Evolutionary conservation across 768 basidiomycete genomes (phyloP).

Genomic region (Coprinopsis cinerea): DNA sequence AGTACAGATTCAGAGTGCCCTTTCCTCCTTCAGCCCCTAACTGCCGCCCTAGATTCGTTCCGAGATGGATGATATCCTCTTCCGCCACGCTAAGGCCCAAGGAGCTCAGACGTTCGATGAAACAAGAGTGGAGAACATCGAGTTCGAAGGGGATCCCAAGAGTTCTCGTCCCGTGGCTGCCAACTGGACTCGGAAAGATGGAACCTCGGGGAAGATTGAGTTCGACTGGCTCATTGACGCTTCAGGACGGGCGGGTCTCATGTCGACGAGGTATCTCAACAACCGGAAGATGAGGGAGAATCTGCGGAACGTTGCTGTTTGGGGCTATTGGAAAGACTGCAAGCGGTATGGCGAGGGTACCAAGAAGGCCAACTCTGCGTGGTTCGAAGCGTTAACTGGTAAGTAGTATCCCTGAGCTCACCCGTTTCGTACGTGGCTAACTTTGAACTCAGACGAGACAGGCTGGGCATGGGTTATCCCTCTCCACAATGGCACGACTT

Average conservation of each 20-base stretch:
- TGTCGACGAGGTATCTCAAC: conserved; percentile 53
- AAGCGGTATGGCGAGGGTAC: conserved; percentile 38
- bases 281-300: conserved; percentile 48
- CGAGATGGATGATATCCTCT: conserved; percentile 53
- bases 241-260: conserved; percentile 51
- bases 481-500: conserved; percentile 42
- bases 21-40: not conserved
- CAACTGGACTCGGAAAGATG: conserved; percentile 30
- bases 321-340: conserved; percentile 58
- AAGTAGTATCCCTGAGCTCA: conserved; percentile 8
- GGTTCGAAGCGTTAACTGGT: conserved; percentile 54
- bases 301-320: conserved; percentile 54
- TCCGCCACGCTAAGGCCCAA: conserved; percentile 43
- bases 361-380: conserved; percentile 37
- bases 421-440: not conserved
- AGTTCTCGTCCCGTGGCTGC: conserved; percentile 31
- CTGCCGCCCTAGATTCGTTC: conserved; percentile 39
- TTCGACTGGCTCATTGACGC: conserved; percentile 64
- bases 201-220: conserved; percentile 32
- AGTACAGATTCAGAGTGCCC: conserved; percentile 18
- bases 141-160: conserved; percentile 21
- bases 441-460: conserved; percentile 33
- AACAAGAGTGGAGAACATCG: conserved; percentile 37
- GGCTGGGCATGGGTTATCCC: conserved; percentile 59
- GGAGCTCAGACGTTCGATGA: conserved; percentile 47